A percentile compares a stretch with the other conserved stretches of the same genome.
Evolutionary conservation across 192 early-diverging fungal genomes (phyloP).

Genomic region (Backusella morwellensis): DNA sequence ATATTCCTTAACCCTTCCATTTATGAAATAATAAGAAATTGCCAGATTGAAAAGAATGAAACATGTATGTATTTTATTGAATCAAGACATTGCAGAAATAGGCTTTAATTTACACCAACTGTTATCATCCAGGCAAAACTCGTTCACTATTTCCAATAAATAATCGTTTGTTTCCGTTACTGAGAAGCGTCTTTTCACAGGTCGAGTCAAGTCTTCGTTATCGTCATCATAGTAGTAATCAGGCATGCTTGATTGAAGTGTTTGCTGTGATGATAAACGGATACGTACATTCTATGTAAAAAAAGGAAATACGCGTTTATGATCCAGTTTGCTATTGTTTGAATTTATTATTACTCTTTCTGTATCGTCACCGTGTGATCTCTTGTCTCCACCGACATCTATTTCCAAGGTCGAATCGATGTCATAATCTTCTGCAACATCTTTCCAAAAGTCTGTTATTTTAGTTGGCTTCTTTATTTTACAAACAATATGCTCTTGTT

Average conservation of each 20-base stretch:
- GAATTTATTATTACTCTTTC: background rate
- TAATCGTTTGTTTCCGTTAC: background rate
- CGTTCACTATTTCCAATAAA: background rate
- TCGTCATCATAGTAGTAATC: background rate
- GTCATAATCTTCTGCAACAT: background rate
- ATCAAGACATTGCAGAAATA: background rate
- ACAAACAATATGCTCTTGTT: background rate
- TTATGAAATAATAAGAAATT: too few relatives aligned
- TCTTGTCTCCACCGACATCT: background rate
- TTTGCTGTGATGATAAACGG: background rate
- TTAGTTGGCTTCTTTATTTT: background rate
- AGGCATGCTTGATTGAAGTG: background rate
- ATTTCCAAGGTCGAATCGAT: background rate
- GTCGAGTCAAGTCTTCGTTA: background rate
- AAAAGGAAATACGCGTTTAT: background rate
- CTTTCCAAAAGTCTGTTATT: background rate
- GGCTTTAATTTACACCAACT: background rate
- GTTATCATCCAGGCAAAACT: background rate
- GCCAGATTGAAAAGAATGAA: too few relatives aligned
- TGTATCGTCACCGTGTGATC: background rate
- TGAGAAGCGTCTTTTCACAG: background rate
- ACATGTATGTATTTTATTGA: slow-evolving; percentile 14
- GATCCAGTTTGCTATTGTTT: background rate
- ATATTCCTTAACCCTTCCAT: too few relatives aligned
- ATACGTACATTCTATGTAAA: background rate